These are phyloP conservation scores for Xerocomus spinulosus DNA, from an alignment of 768 basidiomycete genomes.

Conservation along the genomic window DNA sequence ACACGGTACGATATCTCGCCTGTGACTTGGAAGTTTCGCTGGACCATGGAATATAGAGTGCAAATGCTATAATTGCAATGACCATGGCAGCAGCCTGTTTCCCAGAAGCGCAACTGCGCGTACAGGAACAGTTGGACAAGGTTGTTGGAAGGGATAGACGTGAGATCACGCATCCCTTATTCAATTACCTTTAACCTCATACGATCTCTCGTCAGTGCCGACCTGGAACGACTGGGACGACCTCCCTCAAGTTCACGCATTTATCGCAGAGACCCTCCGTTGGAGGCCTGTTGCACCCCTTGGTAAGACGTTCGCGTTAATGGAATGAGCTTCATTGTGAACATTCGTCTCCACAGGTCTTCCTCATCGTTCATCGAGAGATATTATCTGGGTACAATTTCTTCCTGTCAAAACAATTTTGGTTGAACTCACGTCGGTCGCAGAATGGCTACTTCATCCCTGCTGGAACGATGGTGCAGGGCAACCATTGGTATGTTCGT, in stretches of 20 bases:
- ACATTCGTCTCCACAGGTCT: constrained; percentile 31
- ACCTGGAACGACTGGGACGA: constrained; percentile 30
- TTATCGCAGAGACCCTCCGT: constrained; percentile 33
- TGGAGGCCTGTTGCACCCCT: constrained; percentile 34
- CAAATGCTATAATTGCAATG: constrained; percentile 32
- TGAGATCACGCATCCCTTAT: not conserved
- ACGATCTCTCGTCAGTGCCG: constrained; percentile 26
- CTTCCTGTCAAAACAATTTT: constrained; percentile 27
- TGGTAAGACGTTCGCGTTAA: constrained; percentile 10
- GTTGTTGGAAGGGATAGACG: constrained; percentile 42
- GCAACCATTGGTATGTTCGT: constrained; percentile 17
- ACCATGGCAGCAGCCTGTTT: constrained; percentile 52
- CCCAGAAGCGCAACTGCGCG: constrained; percentile 44
- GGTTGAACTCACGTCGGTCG: not conserved
- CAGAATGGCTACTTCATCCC: constrained; percentile 24
- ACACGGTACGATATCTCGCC: constrained; percentile 35
- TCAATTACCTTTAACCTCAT: not conserved
- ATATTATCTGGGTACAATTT: constrained; percentile 54
- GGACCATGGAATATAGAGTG: not conserved
- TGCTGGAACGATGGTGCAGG: constrained; percentile 18
- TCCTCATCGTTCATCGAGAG: constrained; percentile 57
- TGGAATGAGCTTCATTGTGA: not conserved
- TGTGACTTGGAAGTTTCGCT: not conserved
- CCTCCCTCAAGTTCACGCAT: constrained; percentile 36
- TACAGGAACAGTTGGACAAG: constrained; percentile 50